phyloP scores from a whole-genome alignment of 202 grass and related monocot species.

The Zizania palustris region DNA sequence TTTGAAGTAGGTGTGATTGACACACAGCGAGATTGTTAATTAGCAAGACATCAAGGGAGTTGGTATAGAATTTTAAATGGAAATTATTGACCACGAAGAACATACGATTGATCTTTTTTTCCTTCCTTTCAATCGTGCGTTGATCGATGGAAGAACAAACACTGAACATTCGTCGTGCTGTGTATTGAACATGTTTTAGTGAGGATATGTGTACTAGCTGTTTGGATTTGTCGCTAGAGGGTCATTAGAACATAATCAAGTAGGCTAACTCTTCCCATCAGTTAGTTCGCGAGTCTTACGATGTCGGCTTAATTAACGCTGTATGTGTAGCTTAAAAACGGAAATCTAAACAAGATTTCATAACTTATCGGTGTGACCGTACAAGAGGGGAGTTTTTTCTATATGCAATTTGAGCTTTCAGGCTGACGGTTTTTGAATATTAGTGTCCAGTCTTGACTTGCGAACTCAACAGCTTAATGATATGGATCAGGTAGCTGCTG shows the following conservation, averaged over 20 bases:
- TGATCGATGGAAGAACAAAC: neutral
- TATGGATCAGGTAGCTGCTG: neutral
- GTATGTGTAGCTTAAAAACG: neutral
- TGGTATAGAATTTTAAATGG: neutral
- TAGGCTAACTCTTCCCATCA: slow-evolving; percentile 41
- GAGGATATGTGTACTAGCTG: neutral
- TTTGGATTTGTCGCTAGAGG: neutral
- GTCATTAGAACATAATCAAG: slow-evolving; percentile 41
- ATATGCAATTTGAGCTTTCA: slow-evolving; percentile 2
- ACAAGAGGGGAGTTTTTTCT: neutral
- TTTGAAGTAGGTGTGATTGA: slow-evolving; percentile 2
- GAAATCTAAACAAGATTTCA: neutral
- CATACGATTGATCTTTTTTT: neutral
- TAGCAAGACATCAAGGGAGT: neutral
- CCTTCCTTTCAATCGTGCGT: neutral
- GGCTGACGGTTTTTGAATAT: slow-evolving; percentile 9
- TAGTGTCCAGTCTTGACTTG: slow-evolving; percentile 7
- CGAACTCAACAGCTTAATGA: neutral
- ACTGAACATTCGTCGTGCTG: neutral
- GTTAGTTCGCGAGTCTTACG: slow-evolving; percentile 20
- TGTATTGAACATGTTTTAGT: neutral
- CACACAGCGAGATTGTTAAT: neutral
- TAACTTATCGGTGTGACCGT: slow-evolving; percentile 6
- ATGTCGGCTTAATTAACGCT: slow-evolving; percentile 30
- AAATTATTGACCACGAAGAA: neutral